Evolutionary conservation across 345 rosid genomes (phyloP).

Genomic region (Tarenaya hassleriana): DNA sequence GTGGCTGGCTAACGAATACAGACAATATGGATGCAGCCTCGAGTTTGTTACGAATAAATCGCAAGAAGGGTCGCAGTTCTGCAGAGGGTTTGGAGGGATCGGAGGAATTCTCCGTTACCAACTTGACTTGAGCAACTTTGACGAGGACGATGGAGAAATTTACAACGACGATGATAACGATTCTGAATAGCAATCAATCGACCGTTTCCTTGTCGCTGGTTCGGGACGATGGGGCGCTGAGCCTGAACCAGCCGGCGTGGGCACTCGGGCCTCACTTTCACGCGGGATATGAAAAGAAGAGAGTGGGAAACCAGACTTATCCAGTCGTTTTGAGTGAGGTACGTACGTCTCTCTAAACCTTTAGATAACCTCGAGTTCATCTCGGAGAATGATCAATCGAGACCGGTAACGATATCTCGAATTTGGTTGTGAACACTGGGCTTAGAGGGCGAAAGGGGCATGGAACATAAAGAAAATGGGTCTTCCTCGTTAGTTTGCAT

Average conservation of each 20-base stretch:
- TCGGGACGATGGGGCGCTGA: slow-evolving; percentile 9
- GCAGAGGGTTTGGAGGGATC: slow-evolving; percentile 35
- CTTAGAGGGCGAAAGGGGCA: no score
- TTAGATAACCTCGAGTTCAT: no score
- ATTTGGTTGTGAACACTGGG: no score
- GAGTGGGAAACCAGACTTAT: no score
- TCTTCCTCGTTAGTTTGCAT: no score
- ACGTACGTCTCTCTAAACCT: no score
- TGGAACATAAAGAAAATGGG: no score
- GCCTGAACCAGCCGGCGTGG: slow-evolving; percentile 26
- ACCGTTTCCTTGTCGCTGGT: slow-evolving; percentile 18
- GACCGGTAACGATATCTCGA: no score
- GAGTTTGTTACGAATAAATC: slow-evolving; percentile 38
- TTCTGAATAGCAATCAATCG: slow-evolving; percentile 25
- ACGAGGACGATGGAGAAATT: slow-evolving; percentile 14
- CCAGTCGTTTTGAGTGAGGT: no score
- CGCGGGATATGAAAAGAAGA: neutral
- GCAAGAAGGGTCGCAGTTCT: slow-evolving; percentile 32
- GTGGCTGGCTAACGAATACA: slow-evolving; percentile 32
- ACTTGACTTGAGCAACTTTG: slow-evolving; percentile 23
- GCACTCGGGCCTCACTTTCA: slow-evolving; percentile 12
- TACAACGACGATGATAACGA: slow-evolving; percentile 22
- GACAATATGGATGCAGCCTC: slow-evolving; percentile 24
- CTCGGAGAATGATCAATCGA: no score
- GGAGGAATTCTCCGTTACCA: slow-evolving; percentile 35